These are phyloP conservation scores for Drechslerella coelobrocha DNA, from an alignment of 2,329 filamentous ascomycete genomes.

Conservation along the genomic window DNA sequence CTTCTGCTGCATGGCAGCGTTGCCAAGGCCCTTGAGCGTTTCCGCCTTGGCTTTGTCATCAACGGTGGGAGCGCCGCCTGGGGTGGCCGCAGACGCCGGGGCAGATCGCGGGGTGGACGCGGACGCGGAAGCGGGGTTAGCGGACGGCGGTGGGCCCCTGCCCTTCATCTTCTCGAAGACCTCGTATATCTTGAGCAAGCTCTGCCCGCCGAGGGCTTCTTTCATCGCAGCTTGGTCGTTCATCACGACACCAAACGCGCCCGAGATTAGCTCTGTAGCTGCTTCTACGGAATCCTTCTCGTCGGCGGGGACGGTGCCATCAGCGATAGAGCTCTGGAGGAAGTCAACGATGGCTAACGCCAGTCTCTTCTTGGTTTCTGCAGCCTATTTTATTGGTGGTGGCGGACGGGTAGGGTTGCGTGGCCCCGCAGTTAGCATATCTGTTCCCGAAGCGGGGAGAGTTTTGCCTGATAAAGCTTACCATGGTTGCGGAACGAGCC, in stretches of 20 bases:
- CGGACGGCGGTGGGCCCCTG: constrained; percentile 61
- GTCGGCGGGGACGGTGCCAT: constrained; percentile 85
- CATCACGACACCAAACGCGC: constrained; percentile 95
- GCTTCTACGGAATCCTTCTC: constrained; percentile 94
- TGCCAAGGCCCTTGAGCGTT: constrained; percentile 85
- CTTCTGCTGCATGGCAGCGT: constrained; percentile 92
- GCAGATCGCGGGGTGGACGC: constrained; percentile 57
- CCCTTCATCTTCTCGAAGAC: constrained; percentile 95
- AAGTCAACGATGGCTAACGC: constrained; percentile 98
- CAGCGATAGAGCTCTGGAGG: constrained; percentile 79
- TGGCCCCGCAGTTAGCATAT: constrained; percentile 34
- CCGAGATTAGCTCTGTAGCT: constrained; percentile 89
- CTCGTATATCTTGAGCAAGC: constrained; percentile 86
- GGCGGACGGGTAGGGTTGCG: background rate
- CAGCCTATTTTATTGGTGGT: constrained; percentile 41
- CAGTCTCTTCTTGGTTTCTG: constrained; percentile 78
- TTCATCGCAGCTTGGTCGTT: constrained; percentile 73
- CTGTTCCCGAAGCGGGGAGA: constrained; percentile 33
- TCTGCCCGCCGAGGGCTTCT: constrained; percentile 83
- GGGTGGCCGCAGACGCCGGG: constrained; percentile 54
- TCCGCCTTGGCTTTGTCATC: constrained; percentile 81
- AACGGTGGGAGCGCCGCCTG: constrained; percentile 56
- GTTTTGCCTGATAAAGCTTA: constrained; percentile 38
- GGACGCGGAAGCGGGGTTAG: constrained; percentile 58
- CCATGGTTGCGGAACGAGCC: constrained; percentile 28